phyloP scores from a whole-genome alignment of 768 basidiomycete genomes.

The Suillus subluteus region DNA sequence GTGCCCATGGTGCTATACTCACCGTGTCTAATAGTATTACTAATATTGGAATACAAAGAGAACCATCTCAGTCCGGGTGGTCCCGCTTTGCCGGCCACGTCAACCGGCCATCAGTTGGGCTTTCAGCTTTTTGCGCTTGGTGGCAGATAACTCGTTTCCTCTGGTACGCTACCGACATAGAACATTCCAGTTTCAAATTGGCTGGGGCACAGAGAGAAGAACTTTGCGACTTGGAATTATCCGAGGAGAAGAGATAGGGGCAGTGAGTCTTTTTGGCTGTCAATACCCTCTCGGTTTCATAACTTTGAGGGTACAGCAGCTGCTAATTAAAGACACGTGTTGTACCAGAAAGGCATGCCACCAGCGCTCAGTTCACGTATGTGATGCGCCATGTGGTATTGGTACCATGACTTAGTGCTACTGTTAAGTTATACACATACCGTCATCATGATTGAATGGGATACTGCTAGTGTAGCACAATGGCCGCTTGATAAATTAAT shows the following conservation, averaged over 20 bases:
- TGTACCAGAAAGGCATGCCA: neutral
- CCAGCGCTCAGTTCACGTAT: neutral
- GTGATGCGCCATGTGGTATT: too few species aligned
- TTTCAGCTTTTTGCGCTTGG: constrained; percentile 1
- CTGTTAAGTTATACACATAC: too few species aligned
- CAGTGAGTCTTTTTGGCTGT: neutral
- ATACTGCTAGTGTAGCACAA: neutral
- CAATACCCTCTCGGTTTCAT: constrained; percentile 1
- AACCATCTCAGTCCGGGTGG: neutral
- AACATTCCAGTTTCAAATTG: neutral
- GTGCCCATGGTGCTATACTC: neutral
- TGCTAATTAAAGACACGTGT: neutral
- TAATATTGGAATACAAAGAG: constrained; percentile 26
- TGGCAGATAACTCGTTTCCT: neutral
- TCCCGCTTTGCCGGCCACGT: neutral
- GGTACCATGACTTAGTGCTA: neutral
- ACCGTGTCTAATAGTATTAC: constrained; percentile 30
- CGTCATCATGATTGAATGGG: neutral
- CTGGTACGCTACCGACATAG: neutral
- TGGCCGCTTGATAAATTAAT: too few species aligned
- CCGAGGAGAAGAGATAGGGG: constrained; percentile 2
- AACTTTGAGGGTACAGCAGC: neutral
- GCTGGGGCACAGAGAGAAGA: neutral
- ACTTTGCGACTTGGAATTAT: neutral
- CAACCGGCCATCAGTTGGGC: neutral